These are phyloP conservation scores for Sonneratia caseolaris DNA, from an alignment of 345 rosid species.

Conservation along the genomic window DNA sequence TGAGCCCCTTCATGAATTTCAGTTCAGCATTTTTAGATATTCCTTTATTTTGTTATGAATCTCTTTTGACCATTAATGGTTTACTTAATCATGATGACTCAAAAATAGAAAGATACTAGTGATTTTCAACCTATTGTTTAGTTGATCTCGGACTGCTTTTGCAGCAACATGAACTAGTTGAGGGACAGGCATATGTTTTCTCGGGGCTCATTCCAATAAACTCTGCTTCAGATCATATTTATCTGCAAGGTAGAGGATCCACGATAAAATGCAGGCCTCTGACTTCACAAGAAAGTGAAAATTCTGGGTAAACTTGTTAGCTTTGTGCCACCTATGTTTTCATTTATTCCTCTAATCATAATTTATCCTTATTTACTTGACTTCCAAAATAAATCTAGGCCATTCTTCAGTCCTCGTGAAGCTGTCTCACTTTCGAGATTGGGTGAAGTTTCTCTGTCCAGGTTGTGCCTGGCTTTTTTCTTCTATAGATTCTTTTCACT, in stretches of 20 bases:
- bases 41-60: neutral
- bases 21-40: neutral
- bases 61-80: neutral
- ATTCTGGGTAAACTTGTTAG: slow-evolving; percentile 43
- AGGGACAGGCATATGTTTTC: slow-evolving; percentile 70
- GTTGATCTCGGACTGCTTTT: slow-evolving; percentile 7
- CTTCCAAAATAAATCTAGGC: slow-evolving; percentile 31
- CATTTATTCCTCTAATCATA: neutral
- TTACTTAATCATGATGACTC: neutral
- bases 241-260: slow-evolving; percentile 78
- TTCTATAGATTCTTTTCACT: neutral
- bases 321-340: slow-evolving; percentile 5
- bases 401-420: slow-evolving; percentile 75
- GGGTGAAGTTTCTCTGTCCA: slow-evolving; percentile 68
- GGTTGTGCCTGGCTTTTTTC: slow-evolving; percentile 20
- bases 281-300: slow-evolving; percentile 33
- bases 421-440: slow-evolving; percentile 43
- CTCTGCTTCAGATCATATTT: slow-evolving; percentile 52
- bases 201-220: slow-evolving; percentile 58
- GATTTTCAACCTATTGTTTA: neutral
- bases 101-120: neutral
- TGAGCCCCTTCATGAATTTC: slow-evolving; percentile 1
- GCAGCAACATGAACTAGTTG: slow-evolving; percentile 64
- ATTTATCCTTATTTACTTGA: neutral
- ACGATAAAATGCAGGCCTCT: slow-evolving; percentile 53